Percentiles rank a stretch among this genome's conserved stretches.
Evolutionary conservation across 805 yeast species (phyloP).

Genomic region (Brettanomyces naardenensis): DNA sequence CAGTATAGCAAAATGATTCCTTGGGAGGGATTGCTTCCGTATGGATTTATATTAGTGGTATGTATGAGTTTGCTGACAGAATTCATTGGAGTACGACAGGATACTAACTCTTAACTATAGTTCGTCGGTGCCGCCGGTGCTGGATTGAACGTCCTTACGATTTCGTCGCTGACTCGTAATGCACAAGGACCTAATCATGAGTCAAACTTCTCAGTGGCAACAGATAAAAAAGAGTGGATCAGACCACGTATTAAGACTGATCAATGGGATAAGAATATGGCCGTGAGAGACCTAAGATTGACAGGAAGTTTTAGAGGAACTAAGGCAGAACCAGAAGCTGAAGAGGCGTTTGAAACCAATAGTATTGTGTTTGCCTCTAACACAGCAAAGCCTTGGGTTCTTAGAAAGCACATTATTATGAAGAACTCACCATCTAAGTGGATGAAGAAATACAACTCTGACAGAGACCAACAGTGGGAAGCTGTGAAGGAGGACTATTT

Average conservation of each 20-base stretch:
- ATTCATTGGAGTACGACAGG: neutral
- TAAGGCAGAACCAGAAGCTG: conserved; percentile 57
- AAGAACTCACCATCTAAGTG: conserved; percentile 31
- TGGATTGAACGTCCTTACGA: conserved; percentile 28
- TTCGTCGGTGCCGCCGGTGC: conserved; percentile 49
- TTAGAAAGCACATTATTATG: conserved; percentile 31
- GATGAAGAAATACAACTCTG: conserved; percentile 27
- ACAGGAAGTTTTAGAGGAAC: conserved; percentile 74
- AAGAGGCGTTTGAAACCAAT: conserved; percentile 70
- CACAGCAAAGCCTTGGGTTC: conserved; percentile 29
- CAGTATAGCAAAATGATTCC: conserved; percentile 55
- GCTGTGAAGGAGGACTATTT: conserved; percentile 28
- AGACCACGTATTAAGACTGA: conserved; percentile 47
- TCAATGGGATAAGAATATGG: conserved; percentile 46
- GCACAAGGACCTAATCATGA: conserved; percentile 30
- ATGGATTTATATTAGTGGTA: conserved; percentile 47
- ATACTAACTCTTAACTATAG: conserved; percentile 15
- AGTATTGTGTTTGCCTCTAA: conserved; percentile 32
- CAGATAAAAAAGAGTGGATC: conserved; percentile 38
- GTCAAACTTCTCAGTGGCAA: conserved; percentile 30
- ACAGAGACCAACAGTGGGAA: conserved; percentile 25
- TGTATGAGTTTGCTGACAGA: too few relatives aligned
- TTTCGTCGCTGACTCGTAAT: conserved; percentile 23
- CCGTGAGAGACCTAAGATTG: conserved; percentile 68
- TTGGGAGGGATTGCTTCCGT: conserved; percentile 60